Conservation (phyloP, 352 stramenopile species). For the Pythium vanterpoolii region DNA sequence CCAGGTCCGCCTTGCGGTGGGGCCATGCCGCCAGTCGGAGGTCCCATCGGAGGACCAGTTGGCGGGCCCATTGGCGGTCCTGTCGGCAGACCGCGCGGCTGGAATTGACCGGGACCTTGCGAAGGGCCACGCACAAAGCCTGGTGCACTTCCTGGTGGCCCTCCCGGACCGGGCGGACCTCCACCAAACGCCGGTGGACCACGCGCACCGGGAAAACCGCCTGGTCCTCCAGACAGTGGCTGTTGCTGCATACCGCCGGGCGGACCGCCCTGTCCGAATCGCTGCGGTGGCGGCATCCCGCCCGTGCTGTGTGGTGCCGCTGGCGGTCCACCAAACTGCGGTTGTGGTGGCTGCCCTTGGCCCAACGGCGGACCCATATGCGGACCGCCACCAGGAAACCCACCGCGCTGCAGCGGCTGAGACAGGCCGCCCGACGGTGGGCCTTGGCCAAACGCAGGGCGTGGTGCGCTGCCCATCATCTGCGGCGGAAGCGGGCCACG, state of each 20-base stretch:
- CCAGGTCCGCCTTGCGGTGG: constrained; percentile 6
- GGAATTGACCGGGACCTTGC: constrained; percentile 21
- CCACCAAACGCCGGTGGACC: constrained; percentile 18
- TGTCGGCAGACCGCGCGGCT: constrained; percentile 23
- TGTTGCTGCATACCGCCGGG: constrained; percentile 7
- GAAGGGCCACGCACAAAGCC: constrained; percentile 15
- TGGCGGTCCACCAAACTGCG: constrained; percentile 13
- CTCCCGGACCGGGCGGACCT: constrained; percentile 12
- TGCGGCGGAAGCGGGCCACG: constrained; percentile 12
- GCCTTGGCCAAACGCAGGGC: constrained; percentile 19
- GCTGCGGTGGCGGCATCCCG: constrained; percentile 12
- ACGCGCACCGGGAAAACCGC: constrained; percentile 15
- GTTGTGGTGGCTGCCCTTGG: neutral
- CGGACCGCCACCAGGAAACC: constrained; percentile 6
- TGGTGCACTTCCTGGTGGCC: constrained; percentile 18
- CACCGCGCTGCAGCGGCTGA: constrained; percentile 1
- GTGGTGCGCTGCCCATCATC: constrained; percentile 12
- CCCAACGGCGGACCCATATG: constrained; percentile 3
- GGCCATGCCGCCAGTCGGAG: constrained; percentile 22
- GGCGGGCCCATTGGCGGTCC: constrained; percentile 21
- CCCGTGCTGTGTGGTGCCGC: constrained; percentile 13
- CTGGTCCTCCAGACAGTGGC: constrained; percentile 19
- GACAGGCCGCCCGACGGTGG: constrained; percentile 14
- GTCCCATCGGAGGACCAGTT: constrained; percentile 26
- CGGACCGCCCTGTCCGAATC: constrained; percentile 16